A percentile compares a stretch with the other conserved stretches of the same genome.
phyloP scores from a whole-genome alignment of 306 rosid species.

The Fragaria vesca region DNA sequence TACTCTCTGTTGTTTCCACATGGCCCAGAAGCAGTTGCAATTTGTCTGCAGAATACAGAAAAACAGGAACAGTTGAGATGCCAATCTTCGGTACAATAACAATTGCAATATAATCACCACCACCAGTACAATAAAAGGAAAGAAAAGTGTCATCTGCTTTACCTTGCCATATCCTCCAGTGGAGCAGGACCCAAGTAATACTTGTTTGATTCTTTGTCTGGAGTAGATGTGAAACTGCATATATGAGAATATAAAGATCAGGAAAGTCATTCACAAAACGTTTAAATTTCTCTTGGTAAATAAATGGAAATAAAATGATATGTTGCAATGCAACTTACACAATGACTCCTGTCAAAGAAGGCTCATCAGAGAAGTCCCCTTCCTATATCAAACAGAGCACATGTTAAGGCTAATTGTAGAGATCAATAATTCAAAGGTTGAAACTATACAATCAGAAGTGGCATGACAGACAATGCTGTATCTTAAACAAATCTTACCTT shows the following conservation, averaged over 20 bases:
- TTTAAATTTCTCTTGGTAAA: neutral
- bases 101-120: neutral
- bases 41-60: constrained; percentile 71
- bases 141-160: neutral
- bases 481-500: constrained; percentile 26
- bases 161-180: constrained; percentile 90
- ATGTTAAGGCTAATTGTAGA: neutral
- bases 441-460: neutral
- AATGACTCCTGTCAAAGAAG: constrained; percentile 65
- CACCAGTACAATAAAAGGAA: neutral
- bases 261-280: constrained; percentile 1
- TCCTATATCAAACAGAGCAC: constrained; percentile 43
- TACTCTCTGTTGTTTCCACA: constrained; percentile 92
- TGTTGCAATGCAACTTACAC: constrained; percentile 51
- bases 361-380: constrained; percentile 42
- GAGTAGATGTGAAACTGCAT: constrained; percentile 87
- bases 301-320: neutral
- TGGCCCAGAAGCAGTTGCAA: constrained; percentile 96
- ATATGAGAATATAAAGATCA: constrained; percentile 18
- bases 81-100: neutral
- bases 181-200: constrained; percentile 97
- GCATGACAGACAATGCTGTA: neutral
- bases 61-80: neutral
- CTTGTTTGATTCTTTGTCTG: constrained; percentile 74
- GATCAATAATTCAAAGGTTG: neutral